These are phyloP conservation scores for Xerocomus amazonicus DNA, from an alignment of 1,284 basidiomycete genomes.

Conservation along the genomic window DNA sequence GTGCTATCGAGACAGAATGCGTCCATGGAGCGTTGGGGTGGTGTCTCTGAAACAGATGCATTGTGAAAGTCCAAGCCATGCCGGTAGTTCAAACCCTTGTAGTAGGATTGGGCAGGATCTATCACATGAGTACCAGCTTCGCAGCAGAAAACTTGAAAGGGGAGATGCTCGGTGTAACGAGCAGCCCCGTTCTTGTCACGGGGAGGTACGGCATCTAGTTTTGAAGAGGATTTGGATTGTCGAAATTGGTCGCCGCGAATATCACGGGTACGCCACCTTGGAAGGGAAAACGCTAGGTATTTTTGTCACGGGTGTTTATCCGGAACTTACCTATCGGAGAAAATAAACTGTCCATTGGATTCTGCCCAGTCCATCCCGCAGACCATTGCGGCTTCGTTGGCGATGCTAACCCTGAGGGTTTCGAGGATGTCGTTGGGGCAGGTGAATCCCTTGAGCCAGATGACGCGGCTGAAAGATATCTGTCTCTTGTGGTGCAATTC, in stretches of 20 bases:
- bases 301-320: neutral
- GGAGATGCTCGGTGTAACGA: constrained; percentile 85
- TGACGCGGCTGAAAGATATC: constrained; percentile 83
- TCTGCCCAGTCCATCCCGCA: constrained; percentile 99
- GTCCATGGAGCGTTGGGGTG: constrained; percentile 63
- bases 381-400: constrained; percentile 92
- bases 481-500: constrained; percentile 75
- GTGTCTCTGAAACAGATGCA: constrained; percentile 56
- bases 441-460: constrained; percentile 97
- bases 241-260: constrained; percentile 95
- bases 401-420: constrained; percentile 83
- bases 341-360: constrained; percentile 93
- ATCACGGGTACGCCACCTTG: constrained; percentile 90
- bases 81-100: constrained; percentile 81
- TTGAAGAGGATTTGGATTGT: constrained; percentile 88
- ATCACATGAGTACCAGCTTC: constrained; percentile 94
- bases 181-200: constrained; percentile 76
- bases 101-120: constrained; percentile 91
- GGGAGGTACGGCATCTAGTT: constrained; percentile 86
- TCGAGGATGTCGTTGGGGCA: constrained; percentile 96
- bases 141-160: constrained; percentile 97
- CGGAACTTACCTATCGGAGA: constrained; percentile 78
- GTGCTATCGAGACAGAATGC: constrained; percentile 88
- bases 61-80: constrained; percentile 79
- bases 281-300: neutral